These are phyloP conservation scores for Thraustochytrium sp. DNA, from an alignment of 352 stramenopile genomes.

Conservation along the genomic window DNA sequence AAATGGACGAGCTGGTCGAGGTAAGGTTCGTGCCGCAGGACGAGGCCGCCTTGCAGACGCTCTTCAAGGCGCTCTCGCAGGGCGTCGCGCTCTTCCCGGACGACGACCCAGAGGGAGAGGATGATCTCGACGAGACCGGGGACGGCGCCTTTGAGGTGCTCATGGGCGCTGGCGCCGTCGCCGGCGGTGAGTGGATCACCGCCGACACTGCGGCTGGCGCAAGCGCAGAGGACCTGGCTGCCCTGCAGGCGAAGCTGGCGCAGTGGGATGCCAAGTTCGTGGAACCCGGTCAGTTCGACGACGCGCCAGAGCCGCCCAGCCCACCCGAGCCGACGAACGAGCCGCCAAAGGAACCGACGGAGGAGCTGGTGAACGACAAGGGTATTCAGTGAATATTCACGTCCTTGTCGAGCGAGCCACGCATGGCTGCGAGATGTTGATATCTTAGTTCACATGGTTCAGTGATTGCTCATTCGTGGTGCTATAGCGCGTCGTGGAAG, in stretches of 20 bases:
- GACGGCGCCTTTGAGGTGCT: not conserved
- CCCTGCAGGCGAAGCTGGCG: not conserved
- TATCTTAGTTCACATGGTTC: too few relatives aligned
- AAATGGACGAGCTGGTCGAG: not conserved
- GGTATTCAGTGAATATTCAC: not conserved
- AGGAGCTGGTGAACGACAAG: not conserved
- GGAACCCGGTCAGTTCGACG: constrained; percentile 2
- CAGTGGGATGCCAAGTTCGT: not conserved
- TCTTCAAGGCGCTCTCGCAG: not conserved
- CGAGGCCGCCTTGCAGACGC: not conserved
- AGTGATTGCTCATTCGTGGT: too few relatives aligned
- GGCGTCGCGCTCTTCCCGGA: not conserved
- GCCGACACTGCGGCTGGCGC: not conserved
- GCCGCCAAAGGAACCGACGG: not conserved
- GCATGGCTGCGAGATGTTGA: too few relatives aligned
- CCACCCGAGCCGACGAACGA: too few relatives aligned
- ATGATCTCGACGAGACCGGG: not conserved
- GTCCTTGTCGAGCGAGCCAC: too few relatives aligned
- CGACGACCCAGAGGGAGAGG: not conserved
- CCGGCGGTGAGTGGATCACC: not conserved
- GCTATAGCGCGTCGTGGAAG: too few relatives aligned
- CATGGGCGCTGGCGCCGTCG: not conserved
- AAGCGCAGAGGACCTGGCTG: not conserved
- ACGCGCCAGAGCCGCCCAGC: not conserved
- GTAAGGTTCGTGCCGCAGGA: not conserved